Evolutionary conservation across 2,329 filamentous ascomycete genomes (phyloP), one percentile per base, ranked within the genome.

Genomic region (Beauveria medogensis): DNA sequence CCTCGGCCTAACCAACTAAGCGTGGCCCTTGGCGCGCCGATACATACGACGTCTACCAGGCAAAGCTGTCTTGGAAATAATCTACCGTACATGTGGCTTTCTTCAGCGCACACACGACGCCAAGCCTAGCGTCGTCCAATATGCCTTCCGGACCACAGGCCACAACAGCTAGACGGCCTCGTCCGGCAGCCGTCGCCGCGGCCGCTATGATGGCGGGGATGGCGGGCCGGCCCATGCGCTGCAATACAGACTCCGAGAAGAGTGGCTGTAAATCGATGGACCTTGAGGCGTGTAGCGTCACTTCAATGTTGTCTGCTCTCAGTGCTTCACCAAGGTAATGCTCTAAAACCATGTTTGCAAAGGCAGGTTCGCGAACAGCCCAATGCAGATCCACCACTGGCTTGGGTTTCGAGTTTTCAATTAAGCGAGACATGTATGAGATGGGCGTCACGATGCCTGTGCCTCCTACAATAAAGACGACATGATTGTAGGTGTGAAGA

Each of bases 361-460:
- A 73, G 0, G 65, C 69, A 0, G 72, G 65, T 37, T 37, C 34
- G 34, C 77, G 70, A 0, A 77, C 75, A 1, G 77, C 74, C 77
- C 77, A 80, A 62, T 78, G 69, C 3, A 79, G 67, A 16, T 68
- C 69, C 2, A 58, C 56, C 5, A 63, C 56, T 0, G 58, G 48
- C 4, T 61, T 24, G 20, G 6, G 41, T 28, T 55, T 37, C 10
- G 58, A n/a, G 18, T 40, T 28, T 3, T 53, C 62, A 0, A 68
- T 63, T 3, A 77, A 67, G 0, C 59, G 48, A 1, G 66, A 63
- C 2, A 78, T 63, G 58, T 80, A 76, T 1, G 76, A 74, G 0
- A 78, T 64, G 0, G 77, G 70, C 0, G 75, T 72, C n/a, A 76
- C 77, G 14, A 80, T 73, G 0, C 78, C 78, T 53, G 75, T 79